A percentile compares a stretch with the other conserved stretches of the same genome.
Evolutionary conservation across 441 rosid species (phyloP).

Genomic region (Aquilaria agallochum): DNA sequence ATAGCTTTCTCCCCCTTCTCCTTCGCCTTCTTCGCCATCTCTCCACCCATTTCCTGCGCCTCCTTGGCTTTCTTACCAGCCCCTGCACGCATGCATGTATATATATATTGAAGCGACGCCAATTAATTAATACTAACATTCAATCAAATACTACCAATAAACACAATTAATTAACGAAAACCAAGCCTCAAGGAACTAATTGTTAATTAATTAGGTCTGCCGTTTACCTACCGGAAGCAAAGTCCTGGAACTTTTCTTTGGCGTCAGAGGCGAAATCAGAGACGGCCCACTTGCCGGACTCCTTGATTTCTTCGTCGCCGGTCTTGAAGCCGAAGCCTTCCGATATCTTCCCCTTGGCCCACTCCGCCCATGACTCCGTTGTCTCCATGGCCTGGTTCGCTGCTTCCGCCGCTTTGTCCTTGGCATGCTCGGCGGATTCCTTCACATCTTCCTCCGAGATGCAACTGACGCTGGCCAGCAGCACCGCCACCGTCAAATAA

Average conservation of each 20-base stretch:
- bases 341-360: slow-evolving; percentile 52
- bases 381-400: slow-evolving; percentile 20
- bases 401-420: slow-evolving; percentile 7
- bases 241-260: slow-evolving; percentile 22
- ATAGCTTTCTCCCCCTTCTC: slow-evolving; percentile 4
- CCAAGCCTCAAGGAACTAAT: not conserved
- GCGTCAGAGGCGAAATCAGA: slow-evolving; percentile 15
- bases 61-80: slow-evolving; percentile 10
- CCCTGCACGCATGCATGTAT: slow-evolving; percentile 8
- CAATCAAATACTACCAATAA: not conserved
- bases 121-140: not conserved
- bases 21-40: slow-evolving; percentile 3
- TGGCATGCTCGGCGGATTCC: slow-evolving; percentile 5
- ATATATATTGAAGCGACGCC: not conserved
- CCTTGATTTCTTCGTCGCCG: slow-evolving; percentile 26
- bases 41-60: slow-evolving; percentile 2
- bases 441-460: slow-evolving; percentile 1
- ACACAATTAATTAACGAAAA: not conserved
- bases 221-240: slow-evolving; percentile 27
- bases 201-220: not conserved
- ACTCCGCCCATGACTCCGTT: slow-evolving; percentile 40
- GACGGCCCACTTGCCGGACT: slow-evolving; percentile 18
- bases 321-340: slow-evolving; percentile 36
- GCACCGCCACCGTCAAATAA: not conserved
- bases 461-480: not conserved